These are phyloP conservation scores for Diaporthe humulicola DNA, from an alignment of 2,329 filamentous ascomycete species.

Conservation along the genomic window DNA sequence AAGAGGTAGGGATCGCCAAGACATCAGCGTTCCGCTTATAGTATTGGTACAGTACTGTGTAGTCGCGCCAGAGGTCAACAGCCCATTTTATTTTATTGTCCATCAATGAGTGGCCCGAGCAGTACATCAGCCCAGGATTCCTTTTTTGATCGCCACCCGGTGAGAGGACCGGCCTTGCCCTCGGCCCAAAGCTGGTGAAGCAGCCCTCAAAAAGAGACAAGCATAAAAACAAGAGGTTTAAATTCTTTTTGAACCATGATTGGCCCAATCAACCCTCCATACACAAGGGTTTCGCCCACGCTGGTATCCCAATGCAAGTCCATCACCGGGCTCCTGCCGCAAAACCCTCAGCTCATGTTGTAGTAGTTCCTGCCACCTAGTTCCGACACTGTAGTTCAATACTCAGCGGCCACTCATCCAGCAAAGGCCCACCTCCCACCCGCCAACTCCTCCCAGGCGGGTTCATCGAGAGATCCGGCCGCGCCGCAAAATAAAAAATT, in stretches of 20 bases:
- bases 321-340: constrained; percentile 17
- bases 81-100: constrained; percentile 35
- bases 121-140: constrained; percentile 31
- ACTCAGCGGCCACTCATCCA: constrained; percentile 33
- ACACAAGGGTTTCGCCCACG: constrained; percentile 24
- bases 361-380: constrained; percentile 36
- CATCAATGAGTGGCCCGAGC: constrained; percentile 33
- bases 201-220: constrained; percentile 33
- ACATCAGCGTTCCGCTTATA: constrained; percentile 2
- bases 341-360: constrained; percentile 34
- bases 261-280: constrained; percentile 30
- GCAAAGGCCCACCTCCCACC: constrained; percentile 25
- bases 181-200: constrained; percentile 25
- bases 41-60: constrained; percentile 11
- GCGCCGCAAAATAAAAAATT: constrained; percentile 39
- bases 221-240: constrained; percentile 41
- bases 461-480: constrained; percentile 26
- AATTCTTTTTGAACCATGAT: constrained; percentile 41
- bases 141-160: constrained; percentile 36
- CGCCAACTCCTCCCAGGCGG: not conserved
- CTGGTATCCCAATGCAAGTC: constrained; percentile 39
- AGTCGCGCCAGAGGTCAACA: constrained; percentile 22
- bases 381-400: constrained; percentile 33
- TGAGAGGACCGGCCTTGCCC: constrained; percentile 26
- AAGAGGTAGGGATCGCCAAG: not conserved